These are phyloP conservation scores for Clarireedia hainanense DNA, from an alignment of 2,329 filamentous ascomycete species.

Conservation along the genomic window DNA sequence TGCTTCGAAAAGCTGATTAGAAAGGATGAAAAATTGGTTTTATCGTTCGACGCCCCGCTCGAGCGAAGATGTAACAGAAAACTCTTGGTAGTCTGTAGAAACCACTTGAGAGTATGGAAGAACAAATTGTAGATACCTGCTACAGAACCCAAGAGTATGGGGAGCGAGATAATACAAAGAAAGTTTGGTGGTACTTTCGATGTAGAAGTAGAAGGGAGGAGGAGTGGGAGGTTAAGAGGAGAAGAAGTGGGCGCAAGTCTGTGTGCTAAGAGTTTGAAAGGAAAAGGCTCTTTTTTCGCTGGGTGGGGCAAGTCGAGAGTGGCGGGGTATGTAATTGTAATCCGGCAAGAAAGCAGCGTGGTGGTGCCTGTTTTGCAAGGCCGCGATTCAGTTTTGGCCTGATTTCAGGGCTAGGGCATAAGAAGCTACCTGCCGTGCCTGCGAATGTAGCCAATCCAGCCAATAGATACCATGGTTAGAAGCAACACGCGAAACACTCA, in stretches of 20 bases:
- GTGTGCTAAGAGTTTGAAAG: neutral
- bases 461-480: no score
- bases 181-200: slow-evolving; percentile 22
- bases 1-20: slow-evolving; percentile 37
- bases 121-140: slow-evolving; percentile 13
- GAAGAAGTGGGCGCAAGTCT: slow-evolving; percentile 6
- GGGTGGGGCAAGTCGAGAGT: slow-evolving; percentile 1
- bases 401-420: neutral
- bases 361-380: neutral
- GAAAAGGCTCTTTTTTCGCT: slow-evolving; percentile 2
- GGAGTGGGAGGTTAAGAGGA: neutral
- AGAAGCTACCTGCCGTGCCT: neutral
- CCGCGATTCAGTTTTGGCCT: neutral
- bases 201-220: slow-evolving; percentile 12
- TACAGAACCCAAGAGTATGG: slow-evolving; percentile 22
- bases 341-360: neutral
- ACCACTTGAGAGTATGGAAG: slow-evolving; percentile 12
- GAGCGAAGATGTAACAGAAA: slow-evolving; percentile 4
- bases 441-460: neutral
- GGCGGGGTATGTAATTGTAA: slow-evolving; percentile 1
- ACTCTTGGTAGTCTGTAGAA: neutral
- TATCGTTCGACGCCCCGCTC: slow-evolving; percentile 11
- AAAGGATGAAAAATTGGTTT: slow-evolving; percentile 9
- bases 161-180: slow-evolving; percentile 24
- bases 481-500: no score